Percentiles rank a stretch among this genome's conserved stretches.
phyloP scores from a whole-genome alignment of 2,329 filamentous ascomycete genomes.

The Pyrenophora teres region DNA sequence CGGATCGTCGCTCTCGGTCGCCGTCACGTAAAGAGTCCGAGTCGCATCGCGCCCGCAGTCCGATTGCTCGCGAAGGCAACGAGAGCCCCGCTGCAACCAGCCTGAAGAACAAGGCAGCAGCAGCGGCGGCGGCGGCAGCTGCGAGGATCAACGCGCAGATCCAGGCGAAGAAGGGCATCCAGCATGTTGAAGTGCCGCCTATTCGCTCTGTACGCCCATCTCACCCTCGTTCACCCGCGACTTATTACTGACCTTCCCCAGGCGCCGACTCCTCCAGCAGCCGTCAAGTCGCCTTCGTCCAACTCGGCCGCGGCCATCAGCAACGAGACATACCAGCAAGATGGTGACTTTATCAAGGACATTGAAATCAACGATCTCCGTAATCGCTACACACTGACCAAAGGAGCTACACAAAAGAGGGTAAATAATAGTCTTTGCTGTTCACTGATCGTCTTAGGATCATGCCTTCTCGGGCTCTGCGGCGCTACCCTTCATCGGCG shows the following conservation, averaged over 20 bases:
- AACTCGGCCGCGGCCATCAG: constrained; percentile 55
- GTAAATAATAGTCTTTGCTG: constrained; percentile 85
- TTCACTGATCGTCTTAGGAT: constrained; percentile 67
- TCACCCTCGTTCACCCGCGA: not conserved
- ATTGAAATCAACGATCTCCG: constrained; percentile 98
- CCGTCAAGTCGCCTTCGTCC: constrained; percentile 60
- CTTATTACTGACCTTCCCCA: constrained; percentile 22
- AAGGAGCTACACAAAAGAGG: constrained; percentile 98
- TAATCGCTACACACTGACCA: constrained; percentile 95
- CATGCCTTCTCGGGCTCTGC: constrained; percentile 41
- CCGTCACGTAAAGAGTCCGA: constrained; percentile 69
- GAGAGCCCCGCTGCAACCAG: constrained; percentile 53
- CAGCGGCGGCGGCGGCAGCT: constrained; percentile 81
- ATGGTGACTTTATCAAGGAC: constrained; percentile 98
- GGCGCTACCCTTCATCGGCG: constrained; percentile 60
- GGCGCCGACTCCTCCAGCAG: constrained; percentile 54
- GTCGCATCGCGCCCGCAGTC: constrained; percentile 78
- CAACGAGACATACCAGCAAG: constrained; percentile 89
- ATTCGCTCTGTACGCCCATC: constrained; percentile 63
- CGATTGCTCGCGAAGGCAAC: constrained; percentile 60
- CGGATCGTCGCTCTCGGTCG: constrained; percentile 67
- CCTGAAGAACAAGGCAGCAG: constrained; percentile 63
- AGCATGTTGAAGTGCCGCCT: constrained; percentile 87
- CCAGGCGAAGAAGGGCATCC: constrained; percentile 75
- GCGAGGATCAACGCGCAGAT: constrained; percentile 56